phyloP scores from a whole-genome alignment of 2,329 filamentous ascomycete genomes.

The Colletotrichum euphorbiae region DNA sequence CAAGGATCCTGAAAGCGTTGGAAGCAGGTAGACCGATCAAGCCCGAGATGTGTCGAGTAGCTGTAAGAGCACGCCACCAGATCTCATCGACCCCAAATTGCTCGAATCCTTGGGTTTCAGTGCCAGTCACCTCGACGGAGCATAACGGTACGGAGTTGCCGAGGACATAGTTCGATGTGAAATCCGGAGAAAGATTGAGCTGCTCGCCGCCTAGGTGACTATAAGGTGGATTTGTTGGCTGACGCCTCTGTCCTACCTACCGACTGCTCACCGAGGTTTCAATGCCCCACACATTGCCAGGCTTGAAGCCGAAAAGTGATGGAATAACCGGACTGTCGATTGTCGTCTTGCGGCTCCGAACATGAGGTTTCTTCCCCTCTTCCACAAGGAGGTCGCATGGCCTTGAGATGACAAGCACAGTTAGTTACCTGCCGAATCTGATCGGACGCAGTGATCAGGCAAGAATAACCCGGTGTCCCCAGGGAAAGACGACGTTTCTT shows the following conservation, averaged over 20 bases:
- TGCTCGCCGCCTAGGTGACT: not conserved
- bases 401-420: not conserved
- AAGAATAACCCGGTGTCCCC: not conserved
- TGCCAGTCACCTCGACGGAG: no score
- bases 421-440: not conserved
- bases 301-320: not conserved
- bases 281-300: not conserved
- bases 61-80: no score
- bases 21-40: no score
- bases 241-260: not conserved
- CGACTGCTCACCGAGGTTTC: constrained; percentile 2
- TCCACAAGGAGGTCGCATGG: not conserved
- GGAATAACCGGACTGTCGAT: not conserved
- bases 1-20: no score
- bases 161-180: no score
- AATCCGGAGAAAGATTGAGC: no score
- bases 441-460: constrained; percentile 1
- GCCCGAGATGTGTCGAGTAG: no score
- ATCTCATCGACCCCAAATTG: no score
- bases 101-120: no score
- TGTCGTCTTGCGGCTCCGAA: not conserved
- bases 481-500: not conserved
- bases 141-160: no score
- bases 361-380: not conserved
- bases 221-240: not conserved